Evolutionary conservation across 2,329 filamentous ascomycete species (phyloP).

Genomic region (Aspergillus uvarum): DNA sequence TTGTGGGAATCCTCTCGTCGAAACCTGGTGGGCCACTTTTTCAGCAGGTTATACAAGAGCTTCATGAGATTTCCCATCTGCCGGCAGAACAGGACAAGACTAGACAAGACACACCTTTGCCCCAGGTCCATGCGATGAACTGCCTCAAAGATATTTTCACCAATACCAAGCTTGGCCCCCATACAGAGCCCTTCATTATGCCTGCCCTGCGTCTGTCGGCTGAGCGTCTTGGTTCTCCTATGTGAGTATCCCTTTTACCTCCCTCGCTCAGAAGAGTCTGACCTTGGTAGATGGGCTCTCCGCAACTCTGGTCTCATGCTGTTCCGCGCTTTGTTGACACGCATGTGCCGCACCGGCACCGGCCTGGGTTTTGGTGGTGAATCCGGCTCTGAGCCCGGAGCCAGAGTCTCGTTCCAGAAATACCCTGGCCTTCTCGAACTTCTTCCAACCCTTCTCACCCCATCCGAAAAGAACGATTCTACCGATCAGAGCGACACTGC

Average conservation of each 20-base stretch:
- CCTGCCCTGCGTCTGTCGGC: slow-evolving; percentile 76
- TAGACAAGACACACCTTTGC: slow-evolving; percentile 58
- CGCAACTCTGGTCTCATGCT: slow-evolving; percentile 91
- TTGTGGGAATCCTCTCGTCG: slow-evolving; percentile 71
- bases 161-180: slow-evolving; percentile 70
- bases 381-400: slow-evolving; percentile 46
- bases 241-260: slow-evolving; percentile 51
- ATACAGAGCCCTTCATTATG: slow-evolving; percentile 72
- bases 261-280: slow-evolving; percentile 3
- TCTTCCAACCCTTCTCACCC: slow-evolving; percentile 36
- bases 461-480: slow-evolving; percentile 20
- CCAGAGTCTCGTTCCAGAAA: slow-evolving; percentile 42
- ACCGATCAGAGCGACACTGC: slow-evolving; percentile 27
- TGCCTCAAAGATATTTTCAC: slow-evolving; percentile 91
- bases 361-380: slow-evolving; percentile 50
- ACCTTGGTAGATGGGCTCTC: slow-evolving; percentile 72
- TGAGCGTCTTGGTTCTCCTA: slow-evolving; percentile 71
- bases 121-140: slow-evolving; percentile 93
- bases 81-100: slow-evolving; percentile 30
- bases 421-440: slow-evolving; percentile 41
- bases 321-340: slow-evolving; percentile 79
- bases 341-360: slow-evolving; percentile 46
- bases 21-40: slow-evolving; percentile 55
- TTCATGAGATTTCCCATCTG: slow-evolving; percentile 40
- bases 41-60: slow-evolving; percentile 42